Evolutionary conservation across 805 yeast genomes (phyloP), one percentile per base, ranked within the genome.

Genomic region (Ascoidea asiatica): DNA sequence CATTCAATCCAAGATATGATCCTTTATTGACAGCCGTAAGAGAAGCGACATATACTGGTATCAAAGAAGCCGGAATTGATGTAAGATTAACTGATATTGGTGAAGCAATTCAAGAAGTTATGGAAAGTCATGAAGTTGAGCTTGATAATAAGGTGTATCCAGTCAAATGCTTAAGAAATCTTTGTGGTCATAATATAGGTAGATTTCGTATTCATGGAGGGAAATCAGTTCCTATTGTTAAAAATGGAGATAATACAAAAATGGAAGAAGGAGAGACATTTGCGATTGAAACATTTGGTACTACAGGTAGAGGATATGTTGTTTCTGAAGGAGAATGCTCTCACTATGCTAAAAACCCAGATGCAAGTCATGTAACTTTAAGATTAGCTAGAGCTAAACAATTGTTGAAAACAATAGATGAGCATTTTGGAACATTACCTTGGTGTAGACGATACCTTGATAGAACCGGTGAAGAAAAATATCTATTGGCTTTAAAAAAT

Each of bases 211-310:
- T 92, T 56, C 99, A 92, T 62, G 92, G 89, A 38, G 97, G 96
- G 50, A 92, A 92, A 62, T 79, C 94, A 21, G 97, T 92, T 41
- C 99, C 99, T 17, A 92, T 92, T 56, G 95, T 92, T 35, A 82
- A 89, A 56, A 85, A 85, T 56, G 90, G 88, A 5, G 98, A 92
- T 60, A 75, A 75, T 62, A 92, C 97, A 8, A 90, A 90, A 72
- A 90, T 92, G 96, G 99, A 92, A 62, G 99, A 92, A 67, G 96
- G 96, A 50, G 98, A 92, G 63, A 81, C 87, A 2, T 90, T 86
- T 69, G 99, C 99, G 48, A 90, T 92, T 57, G 99, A 92, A 66
- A 92, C 99, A 2, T 92, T 92, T 58, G 98, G 98, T 11, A 76
- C 95, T 39, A 92, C 98, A 1, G 99, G 99, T 49, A 75, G 82